Base-by-base conservation (phyloP, 352 stramenopile species). In the Aphanomyces euteiches region DNA sequence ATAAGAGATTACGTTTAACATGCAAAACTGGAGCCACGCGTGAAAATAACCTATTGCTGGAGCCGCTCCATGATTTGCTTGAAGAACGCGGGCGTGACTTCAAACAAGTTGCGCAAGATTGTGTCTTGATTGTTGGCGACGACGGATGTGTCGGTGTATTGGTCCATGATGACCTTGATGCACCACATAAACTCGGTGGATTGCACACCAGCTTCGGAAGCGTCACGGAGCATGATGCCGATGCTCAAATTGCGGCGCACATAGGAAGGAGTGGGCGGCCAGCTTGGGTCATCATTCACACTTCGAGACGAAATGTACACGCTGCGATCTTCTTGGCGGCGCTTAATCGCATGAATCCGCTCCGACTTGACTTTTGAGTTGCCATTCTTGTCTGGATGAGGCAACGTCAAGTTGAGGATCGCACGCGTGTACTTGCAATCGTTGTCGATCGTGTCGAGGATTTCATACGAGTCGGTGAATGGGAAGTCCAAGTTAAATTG, bases 41-140 rank as follows among this genome's bases (percentile, higher is more conserved):
- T 50, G 7, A 17, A 3, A 47, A 4, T 61, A 7, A 36, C 40
- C 13, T 34, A 47, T 34, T 56, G 66, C 84, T 39, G 28, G 28
- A 83, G 79, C 38, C 83, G 83, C 58, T 95, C 87, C 43, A 93
- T 81, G 37, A 93, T 80, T 36, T 77, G 84, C 78, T 95, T 95
- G 48, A 95, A 87, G 57, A 87, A 93, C 28, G 93, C 84, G 0
- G 87, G 87, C 28, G 83, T 83, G 72, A 93, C 85, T 75, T 95
- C 87, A 48, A 95, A 95, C 19, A 95, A 67, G 77, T 95, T 95
- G 75, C 91, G 92, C 28, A 95, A 75, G 65, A 95, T 91, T 67
- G 93, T 90, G 65, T 95, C 87, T 39, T 86, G 83, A 43, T 89
- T 85, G 77, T 95, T 95, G 67, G 84, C 82, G 56, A 79, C 82